Evolutionary conservation across 352 stramenopile species (phyloP).

Genomic region (Phytophthora podocarpi): DNA sequence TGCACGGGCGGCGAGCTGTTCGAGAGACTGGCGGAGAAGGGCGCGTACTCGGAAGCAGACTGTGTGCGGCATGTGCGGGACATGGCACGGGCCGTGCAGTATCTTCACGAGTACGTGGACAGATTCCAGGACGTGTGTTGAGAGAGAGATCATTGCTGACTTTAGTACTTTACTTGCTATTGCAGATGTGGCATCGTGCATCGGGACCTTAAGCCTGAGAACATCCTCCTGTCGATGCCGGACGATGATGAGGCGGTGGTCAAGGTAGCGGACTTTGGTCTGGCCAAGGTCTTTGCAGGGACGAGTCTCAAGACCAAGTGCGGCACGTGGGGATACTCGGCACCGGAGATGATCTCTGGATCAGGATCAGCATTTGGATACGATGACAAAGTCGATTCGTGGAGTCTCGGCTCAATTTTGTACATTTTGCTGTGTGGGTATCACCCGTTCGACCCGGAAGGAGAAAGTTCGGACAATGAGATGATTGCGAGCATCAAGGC

Average conservation of each 20-base stretch:
- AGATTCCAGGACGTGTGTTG: no score
- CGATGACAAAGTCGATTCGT: slow-evolving; percentile 87
- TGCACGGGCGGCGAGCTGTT: slow-evolving; percentile 86
- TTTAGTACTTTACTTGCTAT: background rate
- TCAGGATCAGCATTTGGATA: slow-evolving; percentile 75
- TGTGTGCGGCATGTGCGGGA: slow-evolving; percentile 75
- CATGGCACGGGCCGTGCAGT: slow-evolving; percentile 73
- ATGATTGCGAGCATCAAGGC: slow-evolving; percentile 86
- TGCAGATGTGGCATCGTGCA: slow-evolving; percentile 78
- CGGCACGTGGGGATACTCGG: slow-evolving; percentile 82
- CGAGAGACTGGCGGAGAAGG: slow-evolving; percentile 77
- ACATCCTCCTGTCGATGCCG: slow-evolving; percentile 75
- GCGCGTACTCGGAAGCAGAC: slow-evolving; percentile 82
- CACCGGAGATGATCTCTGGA: slow-evolving; percentile 86
- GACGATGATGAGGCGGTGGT: slow-evolving; percentile 66
- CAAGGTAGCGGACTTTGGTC: slow-evolving; percentile 86
- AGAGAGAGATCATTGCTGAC: background rate
- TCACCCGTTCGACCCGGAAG: slow-evolving; percentile 82
- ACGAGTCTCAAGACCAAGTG: slow-evolving; percentile 82
- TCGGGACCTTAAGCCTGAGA: slow-evolving; percentile 85
- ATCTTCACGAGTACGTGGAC: slow-evolving; percentile 64
- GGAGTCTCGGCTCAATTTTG: slow-evolving; percentile 86
- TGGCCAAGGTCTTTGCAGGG: slow-evolving; percentile 81
- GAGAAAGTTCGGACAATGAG: slow-evolving; percentile 75
- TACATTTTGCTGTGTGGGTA: slow-evolving; percentile 89